phyloP scores from a whole-genome alignment of 1,139 yeast genomes.

The Kazachstania sp. region DNA sequence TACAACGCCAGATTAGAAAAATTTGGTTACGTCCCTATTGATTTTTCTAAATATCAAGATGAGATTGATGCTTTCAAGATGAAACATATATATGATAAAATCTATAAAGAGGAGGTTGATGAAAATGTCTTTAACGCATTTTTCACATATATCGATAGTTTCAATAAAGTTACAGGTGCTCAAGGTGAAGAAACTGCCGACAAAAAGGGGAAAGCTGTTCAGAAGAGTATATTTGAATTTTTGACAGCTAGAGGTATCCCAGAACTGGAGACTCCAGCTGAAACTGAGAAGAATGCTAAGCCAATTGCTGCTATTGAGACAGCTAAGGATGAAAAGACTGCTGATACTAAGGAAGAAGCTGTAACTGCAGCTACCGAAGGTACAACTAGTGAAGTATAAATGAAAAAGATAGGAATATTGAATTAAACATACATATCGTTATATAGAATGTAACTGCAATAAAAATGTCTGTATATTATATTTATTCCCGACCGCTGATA shows the following conservation, averaged over 20 bases:
- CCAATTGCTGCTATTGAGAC: constrained; percentile 3
- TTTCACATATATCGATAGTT: constrained; percentile 79
- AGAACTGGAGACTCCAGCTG: constrained; percentile 7
- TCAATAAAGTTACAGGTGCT: constrained; percentile 34
- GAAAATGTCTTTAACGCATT: constrained; percentile 87
- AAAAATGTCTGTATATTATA: too few species aligned
- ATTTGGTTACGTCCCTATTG: constrained; percentile 72
- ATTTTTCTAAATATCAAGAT: constrained; percentile 54
- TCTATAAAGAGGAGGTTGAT: constrained; percentile 77
- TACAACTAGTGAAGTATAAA: constrained; percentile 5
- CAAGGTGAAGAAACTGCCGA: constrained; percentile 22
- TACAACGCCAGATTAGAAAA: constrained; percentile 65
- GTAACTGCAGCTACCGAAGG: too few species aligned
- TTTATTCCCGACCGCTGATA: too few species aligned
- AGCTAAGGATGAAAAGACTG: background rate
- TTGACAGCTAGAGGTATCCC: constrained; percentile 56
- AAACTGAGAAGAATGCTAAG: background rate
- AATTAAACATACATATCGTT: too few species aligned
- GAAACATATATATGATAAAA: constrained; percentile 84
- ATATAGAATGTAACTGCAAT: too few species aligned
- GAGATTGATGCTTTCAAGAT: constrained; percentile 82
- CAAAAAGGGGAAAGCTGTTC: constrained; percentile 26
- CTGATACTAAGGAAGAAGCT: too few species aligned
- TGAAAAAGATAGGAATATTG: too few species aligned
- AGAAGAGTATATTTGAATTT: constrained; percentile 56